Evolutionary conservation across 2,329 filamentous ascomycete species (phyloP).

Genomic region (Teratosphaeria pseudoeucalypti): DNA sequence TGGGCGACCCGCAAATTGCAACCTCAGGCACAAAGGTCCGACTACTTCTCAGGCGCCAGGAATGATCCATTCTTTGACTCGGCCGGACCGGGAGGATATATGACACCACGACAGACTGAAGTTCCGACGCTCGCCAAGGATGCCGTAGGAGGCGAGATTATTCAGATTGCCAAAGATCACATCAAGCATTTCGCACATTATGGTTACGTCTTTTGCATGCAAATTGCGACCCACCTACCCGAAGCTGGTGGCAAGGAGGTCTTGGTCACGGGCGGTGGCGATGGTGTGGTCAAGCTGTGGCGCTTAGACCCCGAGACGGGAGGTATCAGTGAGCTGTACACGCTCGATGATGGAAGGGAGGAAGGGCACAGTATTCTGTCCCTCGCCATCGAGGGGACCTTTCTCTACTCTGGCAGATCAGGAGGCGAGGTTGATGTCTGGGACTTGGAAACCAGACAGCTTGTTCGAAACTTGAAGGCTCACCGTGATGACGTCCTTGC

Average conservation of each 20-base stretch:
- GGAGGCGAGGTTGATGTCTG: constrained; percentile 87
- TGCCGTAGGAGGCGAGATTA: constrained; percentile 50
- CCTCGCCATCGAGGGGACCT: constrained; percentile 76
- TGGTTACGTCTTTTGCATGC: constrained; percentile 95
- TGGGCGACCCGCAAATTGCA: constrained; percentile 55
- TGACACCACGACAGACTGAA: constrained; percentile 61
- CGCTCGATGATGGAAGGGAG: constrained; percentile 48
- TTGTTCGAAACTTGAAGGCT: constrained; percentile 74
- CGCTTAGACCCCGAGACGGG: constrained; percentile 52
- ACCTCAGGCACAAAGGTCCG: constrained; percentile 2
- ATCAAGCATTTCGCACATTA: constrained; percentile 86
- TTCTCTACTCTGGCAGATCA: constrained; percentile 82
- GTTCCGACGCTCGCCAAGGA: constrained; percentile 38
- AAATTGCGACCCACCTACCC: constrained; percentile 64
- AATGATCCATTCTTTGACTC: constrained; percentile 95
- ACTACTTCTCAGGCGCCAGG: constrained; percentile 21
- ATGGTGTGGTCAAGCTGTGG: constrained; percentile 95
- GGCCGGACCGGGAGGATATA: constrained; percentile 68
- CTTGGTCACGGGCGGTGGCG: constrained; percentile 81
- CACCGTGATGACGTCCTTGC: constrained; percentile 77
- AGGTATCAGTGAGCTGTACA: constrained; percentile 60
- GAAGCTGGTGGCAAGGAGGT: constrained; percentile 65
- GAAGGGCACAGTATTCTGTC: constrained; percentile 59
- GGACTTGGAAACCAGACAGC: constrained; percentile 90
- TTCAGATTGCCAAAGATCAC: constrained; percentile 73